Evolutionary conservation across 2,329 filamentous ascomycete genomes (phyloP), one percentile per base, ranked within the genome.

Genomic region (Botrytis elliptica): DNA sequence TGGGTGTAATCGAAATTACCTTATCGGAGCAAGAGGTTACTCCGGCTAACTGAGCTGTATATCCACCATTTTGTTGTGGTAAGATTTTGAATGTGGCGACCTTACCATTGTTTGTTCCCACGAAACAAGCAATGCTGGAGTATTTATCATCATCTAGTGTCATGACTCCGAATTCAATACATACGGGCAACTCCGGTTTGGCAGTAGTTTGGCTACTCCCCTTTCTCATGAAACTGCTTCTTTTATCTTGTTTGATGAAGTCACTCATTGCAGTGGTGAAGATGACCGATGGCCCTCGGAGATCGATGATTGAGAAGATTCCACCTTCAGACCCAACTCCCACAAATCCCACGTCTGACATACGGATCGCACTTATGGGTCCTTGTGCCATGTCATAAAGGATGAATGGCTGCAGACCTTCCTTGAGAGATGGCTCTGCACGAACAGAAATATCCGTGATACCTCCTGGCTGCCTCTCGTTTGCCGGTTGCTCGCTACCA

Each of bases 291-390:
- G 96, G 96, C 0, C 95, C 95, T 74, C 96, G 90, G 75, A 99
- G 86, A 81, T 99, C 96, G 70, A 98, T 89, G 55, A 99, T 88
- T 14, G 89, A 92, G 55, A 99, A 83, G 76, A 90, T 90, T 3
- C 96, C 96, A 57, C 90, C 89, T 81, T 97, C 92, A 16, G 94
- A 97, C 0, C 94, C 96, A 44, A 92, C 91, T 18, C 92, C 95
- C 18, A 97, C 89, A 80, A 99, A 99, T 0, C 96, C 96, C 20
- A 98, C 91, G 81, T 97, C 93, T n/a, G 94, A 96, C 73, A 96
- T 89, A 74, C 93, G 92, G 55, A 97, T 80, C 1, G 92, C 92
- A 36, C 90, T 95, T 46, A 98, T 90, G 1, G 93, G 86, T 0
- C 95, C 96, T 79, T 94, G 91, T 81, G 92, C 89, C 87, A 95